These are phyloP conservation scores for Cutaneotrichosporon sp. DNA, from an alignment of 1,284 basidiomycete genomes.

Conservation along the genomic window DNA sequence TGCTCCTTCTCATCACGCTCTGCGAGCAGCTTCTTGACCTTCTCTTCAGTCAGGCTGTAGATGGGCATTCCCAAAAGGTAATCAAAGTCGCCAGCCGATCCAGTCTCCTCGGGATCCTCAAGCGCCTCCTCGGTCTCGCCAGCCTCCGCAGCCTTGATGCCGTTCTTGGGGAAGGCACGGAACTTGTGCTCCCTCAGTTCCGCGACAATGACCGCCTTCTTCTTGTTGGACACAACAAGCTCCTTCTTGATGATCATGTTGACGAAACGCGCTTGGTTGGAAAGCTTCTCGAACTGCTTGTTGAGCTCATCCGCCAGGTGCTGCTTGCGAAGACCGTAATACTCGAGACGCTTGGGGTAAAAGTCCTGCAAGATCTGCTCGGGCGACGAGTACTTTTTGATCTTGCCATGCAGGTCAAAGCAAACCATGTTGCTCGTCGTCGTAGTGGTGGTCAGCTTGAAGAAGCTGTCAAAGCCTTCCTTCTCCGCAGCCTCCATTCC, in stretches of 20 bases:
- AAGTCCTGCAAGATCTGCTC: constrained; percentile 94
- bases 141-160: constrained; percentile 61
- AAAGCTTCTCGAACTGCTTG: constrained; percentile 72
- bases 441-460: constrained; percentile 80
- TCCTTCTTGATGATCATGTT: constrained; percentile 89
- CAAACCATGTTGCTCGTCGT: constrained; percentile 97
- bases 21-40: constrained; percentile 77
- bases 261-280: constrained; percentile 95
- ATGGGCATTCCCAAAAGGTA: constrained; percentile 94
- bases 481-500: constrained; percentile 80
- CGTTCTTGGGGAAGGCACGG: constrained; percentile 68
- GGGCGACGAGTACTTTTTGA: constrained; percentile 84
- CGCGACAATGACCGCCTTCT: constrained; percentile 75
- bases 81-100: constrained; percentile 70
- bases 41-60: constrained; percentile 90
- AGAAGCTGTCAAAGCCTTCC: constrained; percentile 83
- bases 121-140: constrained; percentile 65
- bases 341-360: constrained; percentile 80
- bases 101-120: constrained; percentile 54
- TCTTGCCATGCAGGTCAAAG: constrained; percentile 94
- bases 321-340: constrained; percentile 95
- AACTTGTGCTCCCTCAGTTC: constrained; percentile 83
- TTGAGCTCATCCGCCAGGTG: constrained; percentile 80
- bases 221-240: constrained; percentile 86
- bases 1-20: constrained; percentile 78